A percentile compares a stretch with the other conserved stretches of the same genome.
Evolutionary conservation across 805 yeast genomes (phyloP).

Genomic region (Yarrowia deformans): DNA sequence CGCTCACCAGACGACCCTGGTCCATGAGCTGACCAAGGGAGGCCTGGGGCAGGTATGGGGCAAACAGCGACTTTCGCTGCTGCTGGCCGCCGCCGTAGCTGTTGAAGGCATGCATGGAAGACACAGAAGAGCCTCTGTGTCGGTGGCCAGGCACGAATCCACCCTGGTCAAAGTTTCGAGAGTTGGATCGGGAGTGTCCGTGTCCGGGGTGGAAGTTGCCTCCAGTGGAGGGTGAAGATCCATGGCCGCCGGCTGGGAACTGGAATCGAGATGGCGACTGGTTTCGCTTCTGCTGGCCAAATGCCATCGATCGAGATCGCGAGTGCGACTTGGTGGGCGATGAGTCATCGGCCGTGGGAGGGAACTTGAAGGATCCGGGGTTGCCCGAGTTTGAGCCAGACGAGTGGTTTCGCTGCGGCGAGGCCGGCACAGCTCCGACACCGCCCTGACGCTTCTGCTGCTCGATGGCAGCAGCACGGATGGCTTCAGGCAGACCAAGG

Average conservation of each 20-base stretch:
- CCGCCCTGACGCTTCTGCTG: constrained; percentile 62
- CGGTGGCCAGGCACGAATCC: constrained; percentile 80
- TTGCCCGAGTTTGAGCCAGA: constrained; percentile 16
- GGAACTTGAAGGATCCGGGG: constrained; percentile 45
- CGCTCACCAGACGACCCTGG: constrained; percentile 92
- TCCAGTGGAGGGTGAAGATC: constrained; percentile 24
- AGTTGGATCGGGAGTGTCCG: constrained; percentile 58
- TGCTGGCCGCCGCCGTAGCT: constrained; percentile 49
- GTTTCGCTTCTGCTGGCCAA: constrained; percentile 25
- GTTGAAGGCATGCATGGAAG: constrained; percentile 53
- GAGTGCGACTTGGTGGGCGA: constrained; percentile 38
- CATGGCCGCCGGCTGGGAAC: constrained; percentile 61
- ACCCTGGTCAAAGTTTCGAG: constrained; percentile 45
- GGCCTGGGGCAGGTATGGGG: constrained; percentile 94
- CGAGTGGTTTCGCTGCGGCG: constrained; percentile 38
- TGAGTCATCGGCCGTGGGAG: constrained; percentile 43
- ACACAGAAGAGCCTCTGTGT: constrained; percentile 62
- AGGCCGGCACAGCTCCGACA: constrained; percentile 39
- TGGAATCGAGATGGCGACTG: constrained; percentile 60
- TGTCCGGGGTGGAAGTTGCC: constrained; percentile 45
- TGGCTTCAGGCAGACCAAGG: constrained; percentile 88
- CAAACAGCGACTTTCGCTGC: constrained; percentile 73
- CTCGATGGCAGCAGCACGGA: constrained; percentile 93
- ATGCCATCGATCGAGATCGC: constrained; percentile 17
- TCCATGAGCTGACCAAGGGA: constrained; percentile 86